A percentile compares a stretch with the other conserved stretches of the same genome.
Evolutionary conservation across 2,329 filamentous ascomycete species (phyloP).

Genomic region (Stemphylium beticola): DNA sequence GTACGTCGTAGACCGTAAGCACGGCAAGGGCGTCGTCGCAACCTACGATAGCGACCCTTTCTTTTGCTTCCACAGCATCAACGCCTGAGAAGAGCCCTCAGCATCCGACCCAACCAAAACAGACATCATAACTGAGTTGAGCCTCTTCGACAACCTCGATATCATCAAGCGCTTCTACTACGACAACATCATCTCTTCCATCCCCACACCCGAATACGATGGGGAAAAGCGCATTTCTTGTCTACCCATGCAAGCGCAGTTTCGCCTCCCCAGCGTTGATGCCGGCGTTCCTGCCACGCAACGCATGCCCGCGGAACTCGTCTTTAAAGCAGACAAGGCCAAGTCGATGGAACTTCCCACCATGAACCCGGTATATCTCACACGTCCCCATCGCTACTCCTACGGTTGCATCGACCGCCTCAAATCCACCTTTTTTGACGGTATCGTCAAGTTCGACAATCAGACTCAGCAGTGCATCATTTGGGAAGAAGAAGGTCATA

Average conservation of each 20-base stretch:
- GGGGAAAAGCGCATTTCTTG: slow-evolving; percentile 35
- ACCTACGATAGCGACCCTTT: slow-evolving; percentile 70
- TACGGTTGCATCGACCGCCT: slow-evolving; percentile 66
- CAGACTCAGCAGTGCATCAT: slow-evolving; percentile 57
- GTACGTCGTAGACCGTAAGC: slow-evolving; percentile 74
- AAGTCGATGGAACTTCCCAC: slow-evolving; percentile 66
- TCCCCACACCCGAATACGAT: slow-evolving; percentile 17
- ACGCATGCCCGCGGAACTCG: slow-evolving; percentile 14
- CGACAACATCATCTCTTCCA: slow-evolving; percentile 40
- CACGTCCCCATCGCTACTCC: slow-evolving; percentile 63
- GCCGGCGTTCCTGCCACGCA: slow-evolving; percentile 19
- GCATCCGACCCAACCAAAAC: slow-evolving; percentile 43
- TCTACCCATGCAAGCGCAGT: slow-evolving; percentile 39
- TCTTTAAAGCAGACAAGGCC: slow-evolving; percentile 45
- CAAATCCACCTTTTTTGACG: slow-evolving; percentile 66
- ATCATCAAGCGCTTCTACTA: slow-evolving; percentile 73
- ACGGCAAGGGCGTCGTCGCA: slow-evolving; percentile 69
- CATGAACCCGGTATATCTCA: slow-evolving; percentile 65
- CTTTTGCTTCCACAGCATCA: slow-evolving; percentile 82
- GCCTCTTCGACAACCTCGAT: slow-evolving; percentile 68
- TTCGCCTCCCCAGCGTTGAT: slow-evolving; percentile 45
- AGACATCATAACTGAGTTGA: slow-evolving; percentile 69
- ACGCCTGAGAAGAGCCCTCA: slow-evolving; percentile 71
- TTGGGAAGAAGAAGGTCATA: slow-evolving; percentile 68
- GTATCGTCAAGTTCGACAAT: slow-evolving; percentile 70